Evolutionary conservation across 768 basidiomycete species (phyloP).

Genomic region (Amanita polypyramis): DNA sequence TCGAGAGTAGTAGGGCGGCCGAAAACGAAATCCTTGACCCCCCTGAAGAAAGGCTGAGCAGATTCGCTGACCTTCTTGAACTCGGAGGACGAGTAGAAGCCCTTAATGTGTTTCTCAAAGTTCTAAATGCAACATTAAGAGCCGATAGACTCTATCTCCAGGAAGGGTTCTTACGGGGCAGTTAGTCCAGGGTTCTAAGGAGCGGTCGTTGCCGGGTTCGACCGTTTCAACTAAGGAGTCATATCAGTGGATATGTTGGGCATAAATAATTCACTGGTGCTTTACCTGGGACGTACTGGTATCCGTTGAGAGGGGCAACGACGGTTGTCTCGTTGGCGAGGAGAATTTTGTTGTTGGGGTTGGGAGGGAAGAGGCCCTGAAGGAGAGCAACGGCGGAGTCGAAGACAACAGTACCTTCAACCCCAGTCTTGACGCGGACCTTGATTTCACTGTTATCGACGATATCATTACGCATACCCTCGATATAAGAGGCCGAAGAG

Average conservation of each 20-base stretch:
- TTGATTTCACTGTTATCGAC: conserved; percentile 67
- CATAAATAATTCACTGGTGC: conserved; percentile 3
- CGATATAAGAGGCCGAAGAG: conserved; percentile 59
- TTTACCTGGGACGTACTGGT: conserved; percentile 77
- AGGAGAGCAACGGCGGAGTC: conserved; percentile 79
- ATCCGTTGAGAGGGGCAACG: conserved; percentile 66
- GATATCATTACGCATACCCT: conserved; percentile 53
- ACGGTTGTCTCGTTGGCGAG: conserved; percentile 73
- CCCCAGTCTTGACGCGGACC: conserved; percentile 73
- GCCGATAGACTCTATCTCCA: background rate
- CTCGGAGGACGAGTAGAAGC: conserved; percentile 48
- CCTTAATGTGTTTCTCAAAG: conserved; percentile 53
- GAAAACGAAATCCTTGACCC: conserved; percentile 61
- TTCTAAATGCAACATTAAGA: conserved; percentile 24
- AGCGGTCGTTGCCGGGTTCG: conserved; percentile 73
- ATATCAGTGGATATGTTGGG: conserved; percentile 4
- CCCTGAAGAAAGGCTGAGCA: conserved; percentile 56
- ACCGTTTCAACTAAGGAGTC: conserved; percentile 61
- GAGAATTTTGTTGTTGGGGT: conserved; percentile 53
- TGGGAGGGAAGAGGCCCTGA: conserved; percentile 84
- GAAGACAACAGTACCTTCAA: conserved; percentile 79
- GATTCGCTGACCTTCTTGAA: conserved; percentile 53
- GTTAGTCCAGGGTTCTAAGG: conserved; percentile 70
- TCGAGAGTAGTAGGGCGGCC: conserved; percentile 56
- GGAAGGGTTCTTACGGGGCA: conserved; percentile 29